Conservation (phyloP, 2,329 filamentous ascomycete genomes). For the Cryphonectria parasitica region DNA sequence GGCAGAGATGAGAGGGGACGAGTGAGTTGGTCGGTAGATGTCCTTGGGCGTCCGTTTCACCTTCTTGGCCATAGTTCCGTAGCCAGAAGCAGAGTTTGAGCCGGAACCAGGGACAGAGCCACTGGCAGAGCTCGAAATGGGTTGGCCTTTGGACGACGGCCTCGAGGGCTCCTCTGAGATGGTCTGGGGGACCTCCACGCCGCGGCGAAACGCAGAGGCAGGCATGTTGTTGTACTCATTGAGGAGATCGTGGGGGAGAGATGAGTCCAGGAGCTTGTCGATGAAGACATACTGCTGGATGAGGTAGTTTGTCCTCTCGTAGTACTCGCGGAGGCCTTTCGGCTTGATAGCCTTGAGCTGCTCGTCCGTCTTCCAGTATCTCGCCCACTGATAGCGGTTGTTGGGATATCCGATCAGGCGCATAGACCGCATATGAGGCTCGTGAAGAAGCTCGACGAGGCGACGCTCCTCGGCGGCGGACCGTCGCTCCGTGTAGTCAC, state of each 20-base stretch:
- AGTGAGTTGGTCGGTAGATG: constrained; percentile 77
- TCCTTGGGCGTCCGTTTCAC: constrained; percentile 83
- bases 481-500: constrained; percentile 48
- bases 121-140: constrained; percentile 32
- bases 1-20: constrained; percentile 63
- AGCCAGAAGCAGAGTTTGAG: constrained; percentile 12
- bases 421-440: constrained; percentile 79
- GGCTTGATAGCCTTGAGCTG: constrained; percentile 73
- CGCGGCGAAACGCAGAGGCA: constrained; percentile 55
- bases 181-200: constrained; percentile 68
- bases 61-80: constrained; percentile 45
- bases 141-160: constrained; percentile 37
- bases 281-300: constrained; percentile 94
- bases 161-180: constrained; percentile 70
- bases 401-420: constrained; percentile 88
- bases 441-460: constrained; percentile 61
- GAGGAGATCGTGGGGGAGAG: constrained; percentile 86
- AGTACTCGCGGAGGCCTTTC: constrained; percentile 74
- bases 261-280: constrained; percentile 86
- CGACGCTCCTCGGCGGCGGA: constrained; percentile 59
- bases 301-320: constrained; percentile 85
- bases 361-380: constrained; percentile 82
- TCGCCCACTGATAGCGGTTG: constrained; percentile 82
- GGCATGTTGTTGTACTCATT: constrained; percentile 80
- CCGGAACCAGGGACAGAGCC: constrained; percentile 19